Evolutionary conservation across 805 yeast genomes (phyloP).

Genomic region (Monosporozyma aquatica): DNA sequence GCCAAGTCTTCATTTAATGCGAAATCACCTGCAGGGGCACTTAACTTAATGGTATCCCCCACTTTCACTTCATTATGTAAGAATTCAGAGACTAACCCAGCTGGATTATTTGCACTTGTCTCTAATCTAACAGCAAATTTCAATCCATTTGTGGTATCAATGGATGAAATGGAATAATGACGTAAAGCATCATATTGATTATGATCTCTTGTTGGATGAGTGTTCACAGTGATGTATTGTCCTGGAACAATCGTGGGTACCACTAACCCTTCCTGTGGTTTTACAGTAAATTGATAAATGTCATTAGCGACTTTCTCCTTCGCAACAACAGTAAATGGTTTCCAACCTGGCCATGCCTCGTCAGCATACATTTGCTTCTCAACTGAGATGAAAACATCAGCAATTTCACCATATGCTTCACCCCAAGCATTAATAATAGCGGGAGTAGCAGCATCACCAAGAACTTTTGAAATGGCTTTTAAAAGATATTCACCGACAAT

Average conservation of each 20-base stretch:
- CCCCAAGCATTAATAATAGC: slow-evolving; percentile 56
- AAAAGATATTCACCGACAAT: slow-evolving; percentile 54
- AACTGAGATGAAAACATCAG: slow-evolving; percentile 47
- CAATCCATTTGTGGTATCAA: slow-evolving; percentile 33
- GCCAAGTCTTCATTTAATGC: slow-evolving; percentile 23
- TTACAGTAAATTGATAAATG: slow-evolving; percentile 44
- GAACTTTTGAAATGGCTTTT: slow-evolving; percentile 42
- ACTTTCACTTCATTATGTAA: slow-evolving; percentile 39
- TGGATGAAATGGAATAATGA: slow-evolving; percentile 49
- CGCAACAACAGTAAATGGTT: slow-evolving; percentile 38
- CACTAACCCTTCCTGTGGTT: slow-evolving; percentile 23
- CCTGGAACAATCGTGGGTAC: slow-evolving; percentile 29
- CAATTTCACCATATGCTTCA: slow-evolving; percentile 55
- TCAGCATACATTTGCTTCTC: slow-evolving; percentile 41
- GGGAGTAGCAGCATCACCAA: slow-evolving; percentile 54
- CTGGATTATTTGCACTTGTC: slow-evolving; percentile 19
- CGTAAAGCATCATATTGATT: slow-evolving; percentile 40
- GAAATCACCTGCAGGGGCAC: slow-evolving; percentile 55
- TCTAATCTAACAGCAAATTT: slow-evolving; percentile 51
- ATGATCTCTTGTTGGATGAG: slow-evolving; percentile 30
- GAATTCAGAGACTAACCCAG: slow-evolving; percentile 43
- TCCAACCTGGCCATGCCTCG: slow-evolving; percentile 54
- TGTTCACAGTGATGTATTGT: slow-evolving; percentile 33
- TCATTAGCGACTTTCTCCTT: slow-evolving; percentile 37
- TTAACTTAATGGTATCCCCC: slow-evolving; percentile 41